Base-by-base conservation (phyloP, 148 eudicot species). In the Chenopodium album region DNA sequence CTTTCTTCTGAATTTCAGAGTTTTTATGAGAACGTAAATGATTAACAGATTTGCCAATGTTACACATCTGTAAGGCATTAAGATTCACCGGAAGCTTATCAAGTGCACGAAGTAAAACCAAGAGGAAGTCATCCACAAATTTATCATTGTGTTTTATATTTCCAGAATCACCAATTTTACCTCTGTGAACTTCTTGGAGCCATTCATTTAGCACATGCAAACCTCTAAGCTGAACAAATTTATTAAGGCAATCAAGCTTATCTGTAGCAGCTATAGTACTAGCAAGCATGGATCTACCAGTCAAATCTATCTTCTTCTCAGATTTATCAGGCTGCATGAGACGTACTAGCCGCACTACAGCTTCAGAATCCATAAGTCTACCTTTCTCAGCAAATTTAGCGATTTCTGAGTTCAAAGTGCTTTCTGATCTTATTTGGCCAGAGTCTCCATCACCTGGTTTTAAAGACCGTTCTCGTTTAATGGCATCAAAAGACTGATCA, bases 51-150 rank as follows among this genome's bases (percentile, higher is more conserved):
- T 89, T 93, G 52, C 98, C 98, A 80, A 93, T 87, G 84, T 93
- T 91, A 86, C 98, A 90, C 80, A 75, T 90, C 79, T 92, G 93
- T 32, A 93, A 83, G 3, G 94, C 93, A 78, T 89, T 89, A 64
- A 95, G 96, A 82, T 94, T 96, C 46, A 96, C 97, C 37, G 98
- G 99, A 23, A 94, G 88, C 88, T 86, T 94, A 84, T 89, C 97
- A 29, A 96, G 88, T 62, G 98, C 99, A 83, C 95, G 91, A 75
- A 96, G 97, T 76, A 94, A 89, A 82, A 87, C 85, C 87, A 96
- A 84, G 17, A 96, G 92, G 82, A 96, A 96, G 75, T 94, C 98
- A 69, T 96, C 99, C 60, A 87, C 88, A 54, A 89, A 87, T 86
- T 87, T 94, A 79, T 92, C 98, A 78, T 83, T 71, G 46, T 90